phyloP scores from a whole-genome alignment of 169 alveolate genomes.

The Eimeria necatrix region DNA sequence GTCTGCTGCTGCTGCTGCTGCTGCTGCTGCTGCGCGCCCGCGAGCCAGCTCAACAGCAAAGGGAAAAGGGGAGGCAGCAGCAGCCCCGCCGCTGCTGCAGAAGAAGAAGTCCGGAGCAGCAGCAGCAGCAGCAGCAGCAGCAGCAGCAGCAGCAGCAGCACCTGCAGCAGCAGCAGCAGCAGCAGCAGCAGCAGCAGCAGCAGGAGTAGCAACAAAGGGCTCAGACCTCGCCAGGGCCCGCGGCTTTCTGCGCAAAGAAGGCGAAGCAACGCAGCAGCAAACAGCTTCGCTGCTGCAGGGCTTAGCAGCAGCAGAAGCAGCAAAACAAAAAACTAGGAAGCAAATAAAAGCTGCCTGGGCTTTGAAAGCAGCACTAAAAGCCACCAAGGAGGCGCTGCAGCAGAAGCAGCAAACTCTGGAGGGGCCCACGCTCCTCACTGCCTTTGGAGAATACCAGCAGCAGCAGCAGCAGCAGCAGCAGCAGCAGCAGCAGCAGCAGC shows the following conservation, averaged over 20 bases:
- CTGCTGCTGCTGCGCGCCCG: neutral
- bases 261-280: neutral
- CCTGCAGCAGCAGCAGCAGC: neutral
- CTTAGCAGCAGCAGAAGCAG: neutral
- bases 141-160: neutral
- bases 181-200: too few relatives aligned
- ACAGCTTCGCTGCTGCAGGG: neutral
- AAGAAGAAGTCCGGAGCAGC: neutral
- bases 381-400: neutral
- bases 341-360: neutral
- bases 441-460: neutral
- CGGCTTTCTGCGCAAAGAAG: neutral
- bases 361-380: neutral
- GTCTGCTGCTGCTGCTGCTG: too few relatives aligned
- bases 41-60: neutral
- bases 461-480: neutral
- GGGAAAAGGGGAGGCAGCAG: neutral
- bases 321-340: neutral
- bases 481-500: neutral
- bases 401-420: neutral
- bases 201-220: neutral
- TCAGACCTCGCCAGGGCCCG: neutral
- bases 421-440: neutral
- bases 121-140: slow-evolving; percentile 12
- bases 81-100: neutral